Conservation (phyloP, 495 filamentous ascomycete species). For the Oleoguttula mirabilis region DNA sequence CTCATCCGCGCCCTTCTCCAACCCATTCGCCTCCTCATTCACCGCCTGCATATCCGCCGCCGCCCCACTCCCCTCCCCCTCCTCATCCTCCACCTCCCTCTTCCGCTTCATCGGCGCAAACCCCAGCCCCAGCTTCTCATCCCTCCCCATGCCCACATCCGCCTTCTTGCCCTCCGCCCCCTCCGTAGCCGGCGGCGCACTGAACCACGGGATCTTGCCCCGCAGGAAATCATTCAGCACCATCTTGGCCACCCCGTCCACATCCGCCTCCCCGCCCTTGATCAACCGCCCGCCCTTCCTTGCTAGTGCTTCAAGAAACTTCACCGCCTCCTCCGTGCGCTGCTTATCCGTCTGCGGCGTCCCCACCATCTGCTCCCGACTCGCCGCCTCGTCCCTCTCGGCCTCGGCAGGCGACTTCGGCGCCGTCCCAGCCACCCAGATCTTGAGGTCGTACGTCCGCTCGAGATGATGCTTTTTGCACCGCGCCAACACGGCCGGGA, state of each 20-base stretch:
- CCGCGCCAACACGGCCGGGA: constrained; percentile 64
- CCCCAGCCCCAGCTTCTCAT: constrained; percentile 31
- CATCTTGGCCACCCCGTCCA: constrained; percentile 91
- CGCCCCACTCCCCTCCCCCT: constrained; percentile 5
- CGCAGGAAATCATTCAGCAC: constrained; percentile 89
- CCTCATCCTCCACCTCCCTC: constrained; percentile 16
- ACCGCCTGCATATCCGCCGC: constrained; percentile 10
- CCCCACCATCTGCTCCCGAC: constrained; percentile 6
- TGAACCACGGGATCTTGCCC: constrained; percentile 94
- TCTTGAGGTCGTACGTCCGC: constrained; percentile 78
- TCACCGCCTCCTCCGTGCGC: constrained; percentile 45
- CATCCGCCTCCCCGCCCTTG: constrained; percentile 80
- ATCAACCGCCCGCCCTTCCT: constrained; percentile 77
- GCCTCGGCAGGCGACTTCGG: not conserved
- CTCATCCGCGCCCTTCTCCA: constrained; percentile 2
- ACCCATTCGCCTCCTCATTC: constrained; percentile 15
- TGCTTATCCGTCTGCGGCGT: constrained; percentile 5
- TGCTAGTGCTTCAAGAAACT: constrained; percentile 78
- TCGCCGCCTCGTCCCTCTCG: not conserved
- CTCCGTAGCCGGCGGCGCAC: constrained; percentile 55
- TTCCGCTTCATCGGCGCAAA: constrained; percentile 18
- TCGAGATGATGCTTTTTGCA: constrained; percentile 82
- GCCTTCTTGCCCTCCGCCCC: constrained; percentile 30
- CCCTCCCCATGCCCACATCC: constrained; percentile 26
- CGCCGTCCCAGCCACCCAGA: constrained; percentile 32